Percentiles rank a stretch among this genome's conserved stretches.
Evolutionary conservation across 2,329 filamentous ascomycete species (phyloP).

Genomic region (Fonsecaea multimorphosa): DNA sequence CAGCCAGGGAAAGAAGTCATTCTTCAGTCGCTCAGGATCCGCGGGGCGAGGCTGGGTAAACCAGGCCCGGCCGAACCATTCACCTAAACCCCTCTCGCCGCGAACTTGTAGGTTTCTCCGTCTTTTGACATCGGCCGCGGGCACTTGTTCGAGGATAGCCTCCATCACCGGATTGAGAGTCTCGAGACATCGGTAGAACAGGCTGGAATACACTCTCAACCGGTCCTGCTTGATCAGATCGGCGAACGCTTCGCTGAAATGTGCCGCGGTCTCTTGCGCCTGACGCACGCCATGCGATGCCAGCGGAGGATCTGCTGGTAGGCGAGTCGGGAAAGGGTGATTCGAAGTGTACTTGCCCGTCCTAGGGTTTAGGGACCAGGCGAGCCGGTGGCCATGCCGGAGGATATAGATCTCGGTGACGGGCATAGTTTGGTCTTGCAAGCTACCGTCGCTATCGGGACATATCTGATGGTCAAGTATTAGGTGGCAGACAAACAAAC

Average conservation of each 20-base stretch:
- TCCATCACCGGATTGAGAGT: slow-evolving; percentile 72
- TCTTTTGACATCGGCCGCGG: slow-evolving; percentile 10
- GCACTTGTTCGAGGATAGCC: slow-evolving; percentile 43
- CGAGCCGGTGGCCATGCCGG: slow-evolving; percentile 70
- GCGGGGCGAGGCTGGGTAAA: slow-evolving; percentile 87
- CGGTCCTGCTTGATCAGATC: slow-evolving; percentile 69
- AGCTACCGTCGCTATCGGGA: too few species aligned
- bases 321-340: slow-evolving; percentile 82
- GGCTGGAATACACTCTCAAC: slow-evolving; percentile 72
- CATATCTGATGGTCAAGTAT: background rate
- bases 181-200: slow-evolving; percentile 87
- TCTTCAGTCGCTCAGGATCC: slow-evolving; percentile 64
- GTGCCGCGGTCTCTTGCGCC: slow-evolving; percentile 73
- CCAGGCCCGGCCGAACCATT: slow-evolving; percentile 88
- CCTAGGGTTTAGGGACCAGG: slow-evolving; percentile 81
- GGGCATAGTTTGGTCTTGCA: slow-evolving; percentile 31
- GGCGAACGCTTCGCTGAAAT: slow-evolving; percentile 63
- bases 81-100: slow-evolving; percentile 59
- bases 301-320: slow-evolving; percentile 84
- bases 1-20: slow-evolving; percentile 68
- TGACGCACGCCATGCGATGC: slow-evolving; percentile 86
- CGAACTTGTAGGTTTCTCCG: slow-evolving; percentile 41
- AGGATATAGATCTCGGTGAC: slow-evolving; percentile 40
- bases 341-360: slow-evolving; percentile 78
- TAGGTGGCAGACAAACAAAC: background rate